These are phyloP conservation scores for Starmerella bacillaris DNA, from an alignment of 805 yeast genomes.

Conservation along the genomic window DNA sequence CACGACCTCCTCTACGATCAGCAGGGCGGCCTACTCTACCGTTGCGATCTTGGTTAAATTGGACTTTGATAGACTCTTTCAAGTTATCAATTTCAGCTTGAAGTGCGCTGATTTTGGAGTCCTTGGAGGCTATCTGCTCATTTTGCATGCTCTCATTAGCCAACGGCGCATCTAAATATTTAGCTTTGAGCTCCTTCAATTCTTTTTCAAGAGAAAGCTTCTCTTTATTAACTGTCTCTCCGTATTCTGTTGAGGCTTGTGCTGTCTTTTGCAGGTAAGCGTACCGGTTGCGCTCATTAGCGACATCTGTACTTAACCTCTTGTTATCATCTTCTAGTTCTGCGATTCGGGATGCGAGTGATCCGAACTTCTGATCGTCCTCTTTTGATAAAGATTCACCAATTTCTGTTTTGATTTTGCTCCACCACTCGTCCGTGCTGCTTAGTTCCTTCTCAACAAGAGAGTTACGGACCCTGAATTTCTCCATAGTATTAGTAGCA, in stretches of 20 bases:
- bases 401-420: constrained; percentile 24
- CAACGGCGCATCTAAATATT: constrained; percentile 24
- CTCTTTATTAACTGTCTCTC: constrained; percentile 6
- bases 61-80: constrained; percentile 20
- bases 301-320: constrained; percentile 31
- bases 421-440: constrained; percentile 7
- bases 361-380: constrained; percentile 24
- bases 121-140: constrained; percentile 20
- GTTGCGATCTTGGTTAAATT: constrained; percentile 4
- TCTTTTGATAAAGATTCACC: constrained; percentile 24
- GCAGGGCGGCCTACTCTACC: constrained; percentile 7
- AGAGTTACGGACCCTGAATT: constrained; percentile 12
- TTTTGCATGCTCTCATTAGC: constrained; percentile 17
- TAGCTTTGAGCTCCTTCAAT: constrained; percentile 31
- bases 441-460: constrained; percentile 16
- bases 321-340: constrained; percentile 23
- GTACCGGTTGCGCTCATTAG: constrained; percentile 28
- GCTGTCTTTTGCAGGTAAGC: constrained; percentile 19
- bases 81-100: constrained; percentile 17
- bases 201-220: constrained; percentile 9
- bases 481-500: constrained; percentile 19
- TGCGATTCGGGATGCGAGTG: constrained; percentile 4
- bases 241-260: constrained; percentile 18
- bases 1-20: constrained; percentile 12
- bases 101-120: constrained; percentile 18